Evolutionary conservation across 345 rosid genomes (phyloP), one percentile per base, ranked within the genome.

Genomic region (Eucalyptus coolabah): DNA sequence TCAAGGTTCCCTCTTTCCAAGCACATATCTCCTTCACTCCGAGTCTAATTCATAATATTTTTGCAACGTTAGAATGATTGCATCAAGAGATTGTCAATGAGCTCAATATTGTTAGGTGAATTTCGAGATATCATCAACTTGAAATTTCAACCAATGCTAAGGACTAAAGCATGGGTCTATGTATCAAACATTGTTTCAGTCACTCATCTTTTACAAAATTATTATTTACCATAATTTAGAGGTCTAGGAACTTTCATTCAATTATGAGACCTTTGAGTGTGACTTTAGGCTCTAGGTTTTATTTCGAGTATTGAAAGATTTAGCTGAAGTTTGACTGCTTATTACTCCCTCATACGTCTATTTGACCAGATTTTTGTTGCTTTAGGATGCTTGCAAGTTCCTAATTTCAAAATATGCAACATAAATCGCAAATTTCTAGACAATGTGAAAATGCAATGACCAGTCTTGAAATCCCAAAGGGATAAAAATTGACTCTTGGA

Each of bases 21-120:
- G 32, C 67, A 60, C 16, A 28, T 60, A 26, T 12, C 63, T 23
- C 63, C 30, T 56, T 56, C 30, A 24, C 26, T 23, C 6, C 3
- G 1, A 56, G 28, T 56, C 7, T 4, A 60, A 60, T 60, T 28
- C 7, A 0, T 12, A 60, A 26, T 26, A 60, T 60, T 60, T 60
- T 26, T 28, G 32, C 14, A 60, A 60, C 0, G 1, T 11, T 12
- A 60, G 4, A 28, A 28, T 5, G 0, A 11, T 60, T 28, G 7
- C 4, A 11, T 60, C 4, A 2, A 60, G 32, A 60, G 67, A 60
- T 60, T 60, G 6, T 28, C 67, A 60, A 12, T 28, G 3, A 60
- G 7, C 32, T 60, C 16, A 12, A 28, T 60, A 12, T 60, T 28
- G 4, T 28, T 26, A 28, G 67, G 67, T 28, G 8, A 60, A 60